Base-by-base conservation (phyloP, 441 rosid genomes). In the Kokia cookei region DNA sequence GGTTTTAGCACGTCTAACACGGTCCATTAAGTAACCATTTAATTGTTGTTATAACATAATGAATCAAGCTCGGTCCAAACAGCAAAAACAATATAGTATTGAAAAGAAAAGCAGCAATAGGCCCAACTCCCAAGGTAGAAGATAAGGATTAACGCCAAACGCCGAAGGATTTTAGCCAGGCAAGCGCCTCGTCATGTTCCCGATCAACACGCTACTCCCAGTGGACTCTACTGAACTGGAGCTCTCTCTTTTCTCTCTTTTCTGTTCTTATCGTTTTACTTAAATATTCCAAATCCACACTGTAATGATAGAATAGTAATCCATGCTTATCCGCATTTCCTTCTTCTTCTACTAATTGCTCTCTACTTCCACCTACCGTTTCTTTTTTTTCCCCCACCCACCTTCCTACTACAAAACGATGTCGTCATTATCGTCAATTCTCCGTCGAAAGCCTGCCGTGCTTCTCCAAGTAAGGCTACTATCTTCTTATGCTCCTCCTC, bases 351-450 rank as follows among this genome's bases (percentile, higher is more conserved):
- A 29, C 68, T 47, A 8, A 14, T 43, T 22, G n/a, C 29, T 29
- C 32, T 29, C 72, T 17, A 24, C 68, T 50, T 27, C 59, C 58
- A 4, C 17, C 10, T 17, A 22, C 27, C 42, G 4, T 12, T 35
- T 14, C 22, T 22, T 1, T 5, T 12, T 22, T 22, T 12, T 42
- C 10, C 0, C 13, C 13, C 47, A n/a, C 15, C 17, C 96, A 12
- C 29, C 35, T 48, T 35, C 42, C 58, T 27, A 45, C 32, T 63
- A 17, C 78, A 50, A 66, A 68, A 78, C 69, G 43, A 87, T 89
- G 93, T 85, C 90, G 74, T 75, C 82, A 72, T 82, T 86, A 83
- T 80, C 82, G 8, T 86, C 89, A 74, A 76, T 85, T 47, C 64
- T 87, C 72, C 88, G 88, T 13, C 90, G 96, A 40, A 82, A 77